Conservation (phyloP, 495 filamentous ascomycete species). For the Podospora tetraspora region DNA sequence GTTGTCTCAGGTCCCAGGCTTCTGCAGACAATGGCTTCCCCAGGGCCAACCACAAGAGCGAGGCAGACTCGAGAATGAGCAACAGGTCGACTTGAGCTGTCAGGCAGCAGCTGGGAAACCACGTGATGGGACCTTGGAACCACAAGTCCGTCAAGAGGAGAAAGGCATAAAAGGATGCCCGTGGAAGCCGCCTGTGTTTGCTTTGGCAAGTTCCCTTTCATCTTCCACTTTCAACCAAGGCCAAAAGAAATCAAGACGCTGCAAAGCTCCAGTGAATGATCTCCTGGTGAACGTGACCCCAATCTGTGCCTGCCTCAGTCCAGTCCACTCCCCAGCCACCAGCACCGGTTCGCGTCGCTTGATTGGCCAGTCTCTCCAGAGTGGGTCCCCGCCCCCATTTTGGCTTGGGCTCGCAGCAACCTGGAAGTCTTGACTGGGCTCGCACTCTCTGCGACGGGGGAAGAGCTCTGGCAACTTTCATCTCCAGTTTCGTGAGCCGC, state of each 20-base stretch:
- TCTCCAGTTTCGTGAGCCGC: constrained; percentile 6
- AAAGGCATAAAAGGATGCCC: background rate
- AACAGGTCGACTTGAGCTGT: constrained; percentile 18
- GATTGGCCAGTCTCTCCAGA: constrained; percentile 3
- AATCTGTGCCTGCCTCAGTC: background rate
- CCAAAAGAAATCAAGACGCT: background rate
- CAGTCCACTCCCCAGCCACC: background rate
- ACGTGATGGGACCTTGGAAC: constrained; percentile 7
- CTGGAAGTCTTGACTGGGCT: constrained; percentile 5
- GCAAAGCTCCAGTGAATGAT: background rate
- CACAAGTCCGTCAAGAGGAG: background rate
- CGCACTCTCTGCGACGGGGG: background rate
- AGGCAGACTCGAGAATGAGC: constrained; percentile 27
- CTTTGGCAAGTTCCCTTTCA: background rate
- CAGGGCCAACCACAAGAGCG: constrained; percentile 9
- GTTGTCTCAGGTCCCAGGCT: background rate
- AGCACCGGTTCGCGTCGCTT: constrained; percentile 10
- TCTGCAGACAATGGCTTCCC: background rate
- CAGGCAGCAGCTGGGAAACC: constrained; percentile 16
- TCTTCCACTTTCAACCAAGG: background rate
- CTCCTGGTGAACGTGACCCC: background rate
- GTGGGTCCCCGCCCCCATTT: background rate
- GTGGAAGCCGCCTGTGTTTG: background rate
- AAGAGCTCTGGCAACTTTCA: constrained; percentile 14
- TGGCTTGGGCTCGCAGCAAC: constrained; percentile 15